A percentile compares a stretch with the other conserved stretches of the same genome.
Conservation (phyloP, 2,329 filamentous ascomycete species). For the Epichloe gansuensis region DNA sequence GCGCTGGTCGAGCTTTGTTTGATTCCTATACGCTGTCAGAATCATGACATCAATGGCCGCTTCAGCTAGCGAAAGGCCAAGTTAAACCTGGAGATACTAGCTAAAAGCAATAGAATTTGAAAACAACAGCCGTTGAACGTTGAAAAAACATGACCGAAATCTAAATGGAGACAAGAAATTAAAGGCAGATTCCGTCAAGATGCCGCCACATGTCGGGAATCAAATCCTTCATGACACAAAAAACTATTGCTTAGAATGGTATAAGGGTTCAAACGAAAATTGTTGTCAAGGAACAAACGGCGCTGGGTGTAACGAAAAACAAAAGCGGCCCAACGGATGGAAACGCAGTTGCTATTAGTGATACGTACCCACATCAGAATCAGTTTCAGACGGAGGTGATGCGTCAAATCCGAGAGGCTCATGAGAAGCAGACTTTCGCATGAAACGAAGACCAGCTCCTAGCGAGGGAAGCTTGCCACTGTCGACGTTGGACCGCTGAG, state of each 20-base stretch:
- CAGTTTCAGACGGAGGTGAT: slow-evolving; percentile 3
- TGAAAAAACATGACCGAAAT: neutral
- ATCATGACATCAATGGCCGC: neutral
- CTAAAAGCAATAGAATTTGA: neutral
- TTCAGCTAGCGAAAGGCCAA: neutral
- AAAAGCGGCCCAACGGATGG: neutral
- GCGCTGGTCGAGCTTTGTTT: slow-evolving; percentile 2
- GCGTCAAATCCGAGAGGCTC: slow-evolving; percentile 7
- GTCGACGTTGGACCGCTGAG: neutral
- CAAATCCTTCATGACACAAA: neutral
- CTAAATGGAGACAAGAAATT: neutral
- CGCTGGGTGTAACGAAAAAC: neutral
- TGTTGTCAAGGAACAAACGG: neutral
- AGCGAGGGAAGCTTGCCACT: neutral
- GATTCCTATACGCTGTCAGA: slow-evolving; percentile 1
- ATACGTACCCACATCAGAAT: slow-evolving; percentile 1
- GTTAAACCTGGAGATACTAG: too few species aligned
- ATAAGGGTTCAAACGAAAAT: neutral
- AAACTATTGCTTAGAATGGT: neutral
- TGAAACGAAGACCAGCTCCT: slow-evolving; percentile 2
- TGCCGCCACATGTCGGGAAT: neutral
- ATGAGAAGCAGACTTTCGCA: slow-evolving; percentile 9
- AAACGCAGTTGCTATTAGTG: neutral
- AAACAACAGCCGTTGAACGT: neutral
- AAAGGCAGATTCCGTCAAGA: neutral